Evolutionary conservation across 768 basidiomycete genomes (phyloP), one percentile per base, ranked within the genome.

Genomic region (Lyophyllum decastes): DNA sequence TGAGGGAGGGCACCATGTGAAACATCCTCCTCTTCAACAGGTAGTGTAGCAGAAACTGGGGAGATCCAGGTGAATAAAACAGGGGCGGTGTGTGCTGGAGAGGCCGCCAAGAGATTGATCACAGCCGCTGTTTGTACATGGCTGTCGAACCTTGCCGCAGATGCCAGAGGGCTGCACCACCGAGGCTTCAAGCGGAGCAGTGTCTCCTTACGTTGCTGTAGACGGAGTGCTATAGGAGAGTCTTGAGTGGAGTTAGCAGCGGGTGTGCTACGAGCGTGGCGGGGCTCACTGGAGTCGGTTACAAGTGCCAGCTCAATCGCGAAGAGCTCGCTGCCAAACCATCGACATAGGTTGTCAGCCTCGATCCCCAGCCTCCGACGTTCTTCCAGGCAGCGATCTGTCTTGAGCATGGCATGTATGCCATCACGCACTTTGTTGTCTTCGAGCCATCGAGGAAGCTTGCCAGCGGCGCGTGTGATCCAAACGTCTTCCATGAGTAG

Each of bases 401-500:
- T 19, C 44, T 56, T 55, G 11, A 65, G 49, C 34, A 67, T 35
- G 3, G 66, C 68, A 7, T 50, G 46, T 11, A 69, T 69, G 4
- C 68, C 64, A 5, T 58, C 35, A 1, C 59, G 45, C 14, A 66
- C 58, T 3, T 58, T 27, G 4, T 17, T 67, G 51, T 78, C 72
- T 9, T 70, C 61, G 0, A 77, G 64, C 76, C 78, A 79, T 9
- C 49, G 50, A 9, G 68, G 73, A 0, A 62, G 46, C 8, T 55
- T 44, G 2, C 21, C 55, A 0, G 33, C 25, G 2, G 64, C 49
- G 0, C 63, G 65, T 0, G 53, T 61, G 4, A 76, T 73, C 74
- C 74, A 78, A 0, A 77, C 65, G 49, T 77, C 76, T 33, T 76
- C 68, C 68, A 77, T 69, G 0, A 81, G 61, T 0, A 25, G 50